phyloP scores from a whole-genome alignment of 179 eudicot species.

The Beta corolliflora region DNA sequence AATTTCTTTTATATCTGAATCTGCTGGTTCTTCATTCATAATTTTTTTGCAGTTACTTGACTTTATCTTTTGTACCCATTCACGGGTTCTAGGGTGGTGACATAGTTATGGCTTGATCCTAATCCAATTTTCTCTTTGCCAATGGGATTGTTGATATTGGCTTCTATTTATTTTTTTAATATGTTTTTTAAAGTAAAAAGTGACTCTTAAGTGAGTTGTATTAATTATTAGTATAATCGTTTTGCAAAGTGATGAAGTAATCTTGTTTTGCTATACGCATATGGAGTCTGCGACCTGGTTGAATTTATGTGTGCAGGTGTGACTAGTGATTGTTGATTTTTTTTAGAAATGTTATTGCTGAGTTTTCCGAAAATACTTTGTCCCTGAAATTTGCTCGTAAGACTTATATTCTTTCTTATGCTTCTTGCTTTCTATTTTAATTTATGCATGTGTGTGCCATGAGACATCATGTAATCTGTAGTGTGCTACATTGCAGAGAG shows the following conservation, averaged over 20 bases:
- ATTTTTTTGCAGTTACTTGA: background rate
- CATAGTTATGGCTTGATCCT: background rate
- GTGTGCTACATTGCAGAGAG: conserved; percentile 64
- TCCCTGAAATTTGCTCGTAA: conserved; percentile 32
- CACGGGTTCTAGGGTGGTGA: background rate
- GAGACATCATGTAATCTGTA: conserved; percentile 7
- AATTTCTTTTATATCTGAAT: background rate
- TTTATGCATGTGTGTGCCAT: conserved; percentile 2
- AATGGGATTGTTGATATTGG: background rate
- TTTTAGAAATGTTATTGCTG: conserved; percentile 25
- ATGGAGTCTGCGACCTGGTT: conserved; percentile 20
- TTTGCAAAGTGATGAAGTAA: background rate
- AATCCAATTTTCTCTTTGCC: background rate
- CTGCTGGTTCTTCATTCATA: background rate
- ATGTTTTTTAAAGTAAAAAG: no score
- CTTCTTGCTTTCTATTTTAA: background rate
- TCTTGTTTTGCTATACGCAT: conserved; percentile 9
- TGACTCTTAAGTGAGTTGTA: background rate
- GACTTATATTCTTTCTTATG: conserved; percentile 24
- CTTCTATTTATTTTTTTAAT: background rate
- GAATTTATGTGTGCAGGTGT: conserved; percentile 33
- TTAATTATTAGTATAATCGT: background rate
- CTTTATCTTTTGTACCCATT: background rate
- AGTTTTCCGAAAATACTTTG: conserved; percentile 22
- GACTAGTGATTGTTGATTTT: conserved; percentile 27